Percentiles rank a stretch among this genome's conserved stretches.
Conservation (phyloP, 1,139 yeast genomes). For the Keqinozyma sinolaborantium region DNA sequence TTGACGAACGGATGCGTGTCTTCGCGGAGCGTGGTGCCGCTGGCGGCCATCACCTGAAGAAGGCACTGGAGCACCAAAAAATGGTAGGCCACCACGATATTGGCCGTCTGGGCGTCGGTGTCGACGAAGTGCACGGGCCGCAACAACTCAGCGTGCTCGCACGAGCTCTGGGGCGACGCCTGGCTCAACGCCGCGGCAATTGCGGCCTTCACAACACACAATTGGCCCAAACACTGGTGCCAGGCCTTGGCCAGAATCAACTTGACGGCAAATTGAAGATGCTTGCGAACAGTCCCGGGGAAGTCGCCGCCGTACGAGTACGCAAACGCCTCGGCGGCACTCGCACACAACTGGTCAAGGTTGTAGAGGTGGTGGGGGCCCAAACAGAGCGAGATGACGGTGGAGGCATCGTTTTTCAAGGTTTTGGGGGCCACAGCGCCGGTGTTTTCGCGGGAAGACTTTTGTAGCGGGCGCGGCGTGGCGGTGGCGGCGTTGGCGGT, state of each 20-base stretch:
- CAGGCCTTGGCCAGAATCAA: background rate
- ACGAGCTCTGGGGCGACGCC: no score
- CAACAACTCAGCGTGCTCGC: no score
- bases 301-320: background rate
- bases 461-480: no score
- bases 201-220: background rate
- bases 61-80: constrained; percentile 27
- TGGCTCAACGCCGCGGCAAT: no score
- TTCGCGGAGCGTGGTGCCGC: constrained; percentile 12
- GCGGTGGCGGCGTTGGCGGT: no score
- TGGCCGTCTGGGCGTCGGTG: constrained; percentile 10
- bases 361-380: background rate
- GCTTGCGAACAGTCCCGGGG: background rate
- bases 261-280: background rate
- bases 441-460: background rate
- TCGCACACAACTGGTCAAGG: background rate
- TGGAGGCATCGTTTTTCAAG: background rate
- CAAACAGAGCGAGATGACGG: background rate
- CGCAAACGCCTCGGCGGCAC: background rate
- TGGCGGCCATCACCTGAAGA: constrained; percentile 21
- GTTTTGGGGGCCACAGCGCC: background rate
- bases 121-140: background rate
- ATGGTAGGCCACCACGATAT: constrained; percentile 27
- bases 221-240: background rate
- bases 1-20: constrained; percentile 9